These are phyloP conservation scores for Butyriboletus regius DNA, from an alignment of 1,284 basidiomycete genomes.

Conservation along the genomic window DNA sequence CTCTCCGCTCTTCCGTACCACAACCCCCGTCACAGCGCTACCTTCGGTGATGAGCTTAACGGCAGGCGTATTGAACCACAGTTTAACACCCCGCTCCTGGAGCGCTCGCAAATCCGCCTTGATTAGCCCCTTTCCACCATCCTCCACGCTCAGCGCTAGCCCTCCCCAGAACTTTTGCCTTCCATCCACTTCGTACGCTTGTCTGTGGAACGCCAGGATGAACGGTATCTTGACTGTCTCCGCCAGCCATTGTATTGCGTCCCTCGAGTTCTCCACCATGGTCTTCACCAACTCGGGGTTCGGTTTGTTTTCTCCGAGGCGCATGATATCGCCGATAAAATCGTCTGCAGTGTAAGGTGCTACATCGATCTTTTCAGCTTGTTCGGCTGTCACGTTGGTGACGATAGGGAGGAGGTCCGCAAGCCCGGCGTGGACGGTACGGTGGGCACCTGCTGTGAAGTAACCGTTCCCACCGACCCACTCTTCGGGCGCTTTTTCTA, in stretches of 20 bases:
- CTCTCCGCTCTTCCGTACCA: slow-evolving; percentile 37
- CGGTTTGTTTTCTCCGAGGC: slow-evolving; percentile 46
- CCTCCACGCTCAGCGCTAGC: slow-evolving; percentile 50
- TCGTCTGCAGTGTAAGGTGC: slow-evolving; percentile 50
- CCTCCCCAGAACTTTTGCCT: slow-evolving; percentile 65
- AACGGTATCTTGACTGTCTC: slow-evolving; percentile 47
- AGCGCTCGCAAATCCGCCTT: slow-evolving; percentile 48
- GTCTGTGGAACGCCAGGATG: slow-evolving; percentile 54
- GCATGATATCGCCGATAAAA: slow-evolving; percentile 54
- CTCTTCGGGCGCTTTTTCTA: slow-evolving; percentile 57
- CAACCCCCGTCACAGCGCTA: slow-evolving; percentile 40
- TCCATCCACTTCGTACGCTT: slow-evolving; percentile 58
- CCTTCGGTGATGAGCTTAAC: slow-evolving; percentile 38
- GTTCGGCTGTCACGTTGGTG: slow-evolving; percentile 40
- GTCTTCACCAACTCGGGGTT: slow-evolving; percentile 44
- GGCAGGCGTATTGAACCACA: slow-evolving; percentile 51
- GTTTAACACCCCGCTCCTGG: slow-evolving; percentile 42
- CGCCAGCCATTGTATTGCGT: slow-evolving; percentile 51
- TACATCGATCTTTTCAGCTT: slow-evolving; percentile 47
- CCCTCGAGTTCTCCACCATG: slow-evolving; percentile 51
- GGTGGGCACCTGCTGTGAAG: slow-evolving; percentile 62
- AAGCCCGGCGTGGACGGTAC: slow-evolving; percentile 54
- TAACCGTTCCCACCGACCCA: slow-evolving; percentile 66
- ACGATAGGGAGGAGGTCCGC: slow-evolving; percentile 52
- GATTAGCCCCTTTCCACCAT: slow-evolving; percentile 64